Evolutionary conservation across 192 early-diverging fungal species (phyloP).

Genomic region (Coemansia asiatica): DNA sequence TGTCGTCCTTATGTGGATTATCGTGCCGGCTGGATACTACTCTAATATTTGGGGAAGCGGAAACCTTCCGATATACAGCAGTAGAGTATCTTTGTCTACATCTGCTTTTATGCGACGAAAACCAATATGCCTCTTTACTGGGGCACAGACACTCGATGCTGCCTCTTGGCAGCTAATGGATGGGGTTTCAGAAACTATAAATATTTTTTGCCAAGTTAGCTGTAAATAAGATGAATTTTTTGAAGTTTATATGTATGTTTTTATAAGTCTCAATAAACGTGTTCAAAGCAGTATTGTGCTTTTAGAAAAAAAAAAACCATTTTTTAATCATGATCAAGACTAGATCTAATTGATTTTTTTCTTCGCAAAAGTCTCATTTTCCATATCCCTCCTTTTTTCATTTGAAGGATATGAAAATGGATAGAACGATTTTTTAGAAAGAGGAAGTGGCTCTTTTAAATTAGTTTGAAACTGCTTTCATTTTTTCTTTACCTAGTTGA

Average conservation of each 20-base stretch:
- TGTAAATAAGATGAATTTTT: too few species aligned
- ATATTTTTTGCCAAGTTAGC: background rate
- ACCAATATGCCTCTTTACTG: slow-evolving; percentile 9
- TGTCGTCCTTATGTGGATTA: slow-evolving; percentile 53
- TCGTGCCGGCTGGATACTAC: slow-evolving; percentile 36
- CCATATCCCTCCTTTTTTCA: too few species aligned
- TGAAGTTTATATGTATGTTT: too few species aligned
- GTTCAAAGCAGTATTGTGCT: too few species aligned
- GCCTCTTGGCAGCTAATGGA: slow-evolving; percentile 11
- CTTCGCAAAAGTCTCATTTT: background rate
- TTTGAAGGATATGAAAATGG: too few species aligned
- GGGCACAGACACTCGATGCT: slow-evolving; percentile 8
- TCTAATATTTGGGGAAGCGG: slow-evolving; percentile 41
- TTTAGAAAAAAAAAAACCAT: too few species aligned
- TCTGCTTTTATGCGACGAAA: slow-evolving; percentile 18
- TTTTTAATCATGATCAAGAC: too few species aligned
- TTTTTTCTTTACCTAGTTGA: too few species aligned
- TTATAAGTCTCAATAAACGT: too few species aligned
- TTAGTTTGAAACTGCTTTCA: background rate
- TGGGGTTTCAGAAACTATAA: slow-evolving; percentile 13
- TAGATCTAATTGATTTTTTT: slow-evolving; percentile 3
- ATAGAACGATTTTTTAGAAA: too few species aligned
- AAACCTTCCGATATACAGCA: slow-evolving; percentile 32
- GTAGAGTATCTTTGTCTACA: slow-evolving; percentile 44
- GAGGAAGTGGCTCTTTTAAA: background rate